These are phyloP conservation scores for Diplocarpon mali DNA, from an alignment of 2,329 filamentous ascomycete genomes.

Conservation along the genomic window DNA sequence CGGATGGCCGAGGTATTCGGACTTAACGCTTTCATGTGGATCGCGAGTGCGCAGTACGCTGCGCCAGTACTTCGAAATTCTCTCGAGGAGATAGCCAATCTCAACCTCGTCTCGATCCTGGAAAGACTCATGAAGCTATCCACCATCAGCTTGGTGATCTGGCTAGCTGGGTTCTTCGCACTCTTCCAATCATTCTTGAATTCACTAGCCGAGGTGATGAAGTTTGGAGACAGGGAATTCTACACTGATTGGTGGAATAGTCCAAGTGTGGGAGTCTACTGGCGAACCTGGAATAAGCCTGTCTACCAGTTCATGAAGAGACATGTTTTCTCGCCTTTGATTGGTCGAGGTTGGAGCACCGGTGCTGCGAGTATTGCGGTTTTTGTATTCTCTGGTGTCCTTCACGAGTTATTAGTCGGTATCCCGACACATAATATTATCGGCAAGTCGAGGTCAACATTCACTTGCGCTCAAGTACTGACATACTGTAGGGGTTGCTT, in stretches of 20 bases:
- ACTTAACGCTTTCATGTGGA: slow-evolving; percentile 86
- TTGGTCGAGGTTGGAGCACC: slow-evolving; percentile 71
- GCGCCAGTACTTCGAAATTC: slow-evolving; percentile 83
- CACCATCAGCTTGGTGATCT: slow-evolving; percentile 90
- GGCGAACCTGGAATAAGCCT: slow-evolving; percentile 95
- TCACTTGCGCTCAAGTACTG: slow-evolving; percentile 7
- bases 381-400: slow-evolving; percentile 75
- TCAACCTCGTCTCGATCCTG: slow-evolving; percentile 71
- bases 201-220: slow-evolving; percentile 77
- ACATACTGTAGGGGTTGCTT: slow-evolving; percentile 60
- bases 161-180: slow-evolving; percentile 95
- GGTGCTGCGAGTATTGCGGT: slow-evolving; percentile 64
- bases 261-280: slow-evolving; percentile 74
- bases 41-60: slow-evolving; percentile 88
- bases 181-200: slow-evolving; percentile 91
- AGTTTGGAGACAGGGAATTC: slow-evolving; percentile 87
- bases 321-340: slow-evolving; percentile 81
- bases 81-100: slow-evolving; percentile 69
- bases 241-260: slow-evolving; percentile 99
- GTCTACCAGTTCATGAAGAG: slow-evolving; percentile 95
- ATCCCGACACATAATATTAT: slow-evolving; percentile 91
- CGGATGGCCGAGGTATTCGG: slow-evolving; percentile 66
- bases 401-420: slow-evolving; percentile 89
- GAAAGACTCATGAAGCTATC: slow-evolving; percentile 91
- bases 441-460: slow-evolving; percentile 38